Conservation (phyloP, 495 filamentous ascomycete species). For the Xylaria intraflava region DNA sequence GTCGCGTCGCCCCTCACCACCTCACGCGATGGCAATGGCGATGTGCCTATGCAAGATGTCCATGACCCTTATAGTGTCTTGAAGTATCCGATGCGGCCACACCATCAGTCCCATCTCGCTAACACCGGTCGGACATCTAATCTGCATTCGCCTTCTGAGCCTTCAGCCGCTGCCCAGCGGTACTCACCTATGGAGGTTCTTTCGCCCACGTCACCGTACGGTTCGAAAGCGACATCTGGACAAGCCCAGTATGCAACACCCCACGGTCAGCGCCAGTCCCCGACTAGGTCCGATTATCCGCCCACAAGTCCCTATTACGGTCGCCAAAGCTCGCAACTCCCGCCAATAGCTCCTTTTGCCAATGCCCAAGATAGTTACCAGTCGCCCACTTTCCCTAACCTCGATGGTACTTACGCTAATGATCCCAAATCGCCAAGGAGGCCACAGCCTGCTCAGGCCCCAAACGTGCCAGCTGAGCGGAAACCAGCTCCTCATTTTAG, state of each 20-base stretch:
- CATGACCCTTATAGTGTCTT: constrained; percentile 70
- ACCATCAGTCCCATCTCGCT: constrained; percentile 54
- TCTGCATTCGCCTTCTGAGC: constrained; percentile 62
- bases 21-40: constrained; percentile 69
- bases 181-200: constrained; percentile 93
- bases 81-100: constrained; percentile 71
- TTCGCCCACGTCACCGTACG: constrained; percentile 48
- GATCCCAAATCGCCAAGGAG: constrained; percentile 70
- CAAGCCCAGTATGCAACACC: constrained; percentile 37
- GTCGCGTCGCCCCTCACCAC: constrained; percentile 59
- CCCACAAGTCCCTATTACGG: constrained; percentile 45
- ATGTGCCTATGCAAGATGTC: constrained; percentile 89
- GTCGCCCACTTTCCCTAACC: constrained; percentile 57
- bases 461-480: constrained; percentile 45
- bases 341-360: constrained; percentile 62
- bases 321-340: constrained; percentile 52
- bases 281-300: constrained; percentile 42
- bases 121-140: constrained; percentile 32
- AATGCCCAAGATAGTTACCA: constrained; percentile 58
- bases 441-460: constrained; percentile 37
- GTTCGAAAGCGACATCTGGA: constrained; percentile 30
- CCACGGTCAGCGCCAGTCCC: constrained; percentile 43
- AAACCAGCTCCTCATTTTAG: constrained; percentile 83
- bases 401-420: constrained; percentile 63
- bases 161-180: constrained; percentile 75